These are phyloP conservation scores for Amphicarpaea edgeworthii DNA, from an alignment of 306 rosid species.

Conservation along the genomic window DNA sequence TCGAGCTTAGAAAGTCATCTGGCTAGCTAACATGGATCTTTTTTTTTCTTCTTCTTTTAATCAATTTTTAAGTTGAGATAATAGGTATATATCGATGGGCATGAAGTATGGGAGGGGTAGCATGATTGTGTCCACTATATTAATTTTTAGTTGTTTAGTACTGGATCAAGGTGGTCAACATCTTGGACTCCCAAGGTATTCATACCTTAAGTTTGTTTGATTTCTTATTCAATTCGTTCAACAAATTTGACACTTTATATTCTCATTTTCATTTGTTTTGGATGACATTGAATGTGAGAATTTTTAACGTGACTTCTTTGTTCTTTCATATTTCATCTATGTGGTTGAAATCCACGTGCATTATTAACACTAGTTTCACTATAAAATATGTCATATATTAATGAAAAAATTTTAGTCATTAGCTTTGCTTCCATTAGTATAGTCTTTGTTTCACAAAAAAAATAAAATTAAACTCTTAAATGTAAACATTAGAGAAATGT, in stretches of 20 bases:
- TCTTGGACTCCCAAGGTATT: slow-evolving; percentile 1
- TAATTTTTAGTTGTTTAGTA: not conserved
- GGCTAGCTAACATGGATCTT: slow-evolving; percentile 8
- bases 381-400: not conserved
- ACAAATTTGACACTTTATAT: not conserved
- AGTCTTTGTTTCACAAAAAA: no score
- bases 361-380: not conserved
- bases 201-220: not conserved
- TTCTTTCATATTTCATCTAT: not conserved
- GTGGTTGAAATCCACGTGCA: slow-evolving; percentile 13
- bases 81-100: slow-evolving; percentile 7
- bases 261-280: slow-evolving; percentile 31
- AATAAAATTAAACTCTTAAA: not conserved
- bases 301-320: not conserved
- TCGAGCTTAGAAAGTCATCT: not conserved
- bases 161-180: slow-evolving; percentile 5
- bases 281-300: slow-evolving; percentile 5
- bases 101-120: slow-evolving; percentile 26
- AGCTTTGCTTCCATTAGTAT: not conserved
- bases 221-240: slow-evolving; percentile 3
- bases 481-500: not conserved
- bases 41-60: no score
- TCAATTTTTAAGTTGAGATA: slow-evolving; percentile 7
- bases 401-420: not conserved
- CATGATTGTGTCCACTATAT: not conserved